Base-by-base conservation (phyloP, 2,329 filamentous ascomycete genomes). In the Plectosphaerella cucumerina region DNA sequence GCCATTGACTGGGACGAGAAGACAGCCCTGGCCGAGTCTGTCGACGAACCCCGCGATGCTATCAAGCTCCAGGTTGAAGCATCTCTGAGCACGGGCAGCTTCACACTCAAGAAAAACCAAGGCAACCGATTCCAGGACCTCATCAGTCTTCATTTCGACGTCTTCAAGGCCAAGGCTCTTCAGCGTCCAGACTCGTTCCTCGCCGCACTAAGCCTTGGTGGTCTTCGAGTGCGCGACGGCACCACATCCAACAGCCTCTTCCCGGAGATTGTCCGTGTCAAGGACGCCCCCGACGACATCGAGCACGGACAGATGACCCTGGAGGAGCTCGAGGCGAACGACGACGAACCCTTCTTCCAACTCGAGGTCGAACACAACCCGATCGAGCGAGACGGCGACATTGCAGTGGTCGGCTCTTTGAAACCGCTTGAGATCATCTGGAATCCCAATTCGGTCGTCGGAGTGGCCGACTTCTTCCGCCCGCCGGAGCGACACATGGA, bases 1-100 rank as follows among this genome's bases (percentile, higher is more conserved):
- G 95, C 90, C 47, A 99, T 99, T 61, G 94, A 97, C 62, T 99
- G 93, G 86, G 90, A 99, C 56, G 94, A 99, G 69, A 97, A 97
- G 74, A 86, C 92, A 53, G 89, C 88, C 2, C 79, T 99, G 37
- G 80, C 90, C 0, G 91, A 96, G 58, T 86, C 88, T 41, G 86
- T 99, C 4, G 94, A 99, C 59, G 77, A 91, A 31, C 95, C 95
- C 0, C 84, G 89, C 49, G 94, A 99, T 60, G 90, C 90, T 10
- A 80, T 99, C 62, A 97, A 97, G 69, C 78, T 97, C 67, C 90
- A 97, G 65, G 75, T 99, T 46, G 91, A 97, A 65, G 87, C 94
- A 47, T 93, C 89, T 50, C 83, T 99, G n/a, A 88, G 89, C 56
- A 96, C 93, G 1, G 94, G 94, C 53, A 97, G 93, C 70, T 97